Base-by-base conservation (phyloP, 2,329 filamentous ascomycete species). In the Chaetomium sp. region DNA sequence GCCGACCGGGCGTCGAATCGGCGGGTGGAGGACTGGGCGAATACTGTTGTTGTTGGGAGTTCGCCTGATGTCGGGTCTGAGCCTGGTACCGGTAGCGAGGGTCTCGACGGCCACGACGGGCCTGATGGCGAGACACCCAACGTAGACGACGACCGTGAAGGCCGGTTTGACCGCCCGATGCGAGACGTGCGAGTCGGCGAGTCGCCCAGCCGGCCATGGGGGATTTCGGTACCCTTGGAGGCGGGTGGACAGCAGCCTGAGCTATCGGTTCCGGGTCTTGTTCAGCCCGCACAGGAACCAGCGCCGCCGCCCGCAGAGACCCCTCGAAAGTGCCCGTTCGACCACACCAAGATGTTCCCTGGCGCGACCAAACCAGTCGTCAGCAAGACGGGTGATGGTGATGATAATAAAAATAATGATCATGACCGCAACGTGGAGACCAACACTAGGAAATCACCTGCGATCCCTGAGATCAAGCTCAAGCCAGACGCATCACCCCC, bases 151-250 rank as follows among this genome's bases (percentile, higher is more conserved):
- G 79, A 85, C 45, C 80, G 90, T 55, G 78, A 84, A 60, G 79
- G 85, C 55, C 88, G 86, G 65, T 96, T 96, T 68, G 90, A 95
- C 62, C 82, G 91, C 45, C 85, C 88, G 0, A 71, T 97, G 52
- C 89, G 92, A 67, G 92, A 96, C 64, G 82, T 97, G 8, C 81
- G 92, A n/a, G 85, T 97, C 27, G 92, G 92, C 44, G 92, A 97
- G 71, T 95, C 89, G 11, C 92, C 92, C 5, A 95, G 88, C 69
- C 80, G 92, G 45, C 92, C 92, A 11, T 96, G 91, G 91, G 91
- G 91, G 5, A 95, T 96, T 52, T 82, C 84, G 5, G 86, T 96
- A 0, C 91, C 91, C 2, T 70, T 82, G 36, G 54, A 52, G 32
- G 58, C 40, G 76, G 79, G 59, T 75, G 79, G 50, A 60, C 54